Conservation (phyloP, 2,329 filamentous ascomycete species). For the Calonectria honghensis region DNA sequence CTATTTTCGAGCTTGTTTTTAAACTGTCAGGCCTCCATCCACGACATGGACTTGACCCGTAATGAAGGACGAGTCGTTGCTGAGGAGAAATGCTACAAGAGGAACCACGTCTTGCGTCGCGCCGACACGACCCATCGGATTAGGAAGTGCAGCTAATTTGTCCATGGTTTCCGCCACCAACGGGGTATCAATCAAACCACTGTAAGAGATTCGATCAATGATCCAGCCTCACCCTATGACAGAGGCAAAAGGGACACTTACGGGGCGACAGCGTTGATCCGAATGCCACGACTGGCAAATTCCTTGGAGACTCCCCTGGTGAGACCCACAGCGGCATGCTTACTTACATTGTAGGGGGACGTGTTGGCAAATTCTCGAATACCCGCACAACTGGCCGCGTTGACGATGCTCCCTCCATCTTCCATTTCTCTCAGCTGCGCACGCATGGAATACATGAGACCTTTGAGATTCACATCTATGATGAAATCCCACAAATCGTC, state of each 20-base stretch:
- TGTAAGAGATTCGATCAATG: too few relatives aligned
- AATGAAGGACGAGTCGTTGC: background rate
- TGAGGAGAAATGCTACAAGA: background rate
- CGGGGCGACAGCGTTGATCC: background rate
- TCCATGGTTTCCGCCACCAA: too few relatives aligned
- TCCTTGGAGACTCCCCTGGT: background rate
- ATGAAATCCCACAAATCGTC: background rate
- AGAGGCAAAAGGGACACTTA: too few relatives aligned
- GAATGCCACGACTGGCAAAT: background rate
- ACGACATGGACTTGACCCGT: background rate
- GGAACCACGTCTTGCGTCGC: background rate
- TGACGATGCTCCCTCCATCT: background rate
- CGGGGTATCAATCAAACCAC: too few relatives aligned
- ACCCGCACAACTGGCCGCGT: background rate
- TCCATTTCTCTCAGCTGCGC: background rate
- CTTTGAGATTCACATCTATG: background rate
- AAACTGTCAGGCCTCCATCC: background rate
- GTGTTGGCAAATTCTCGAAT: background rate
- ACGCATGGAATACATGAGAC: background rate
- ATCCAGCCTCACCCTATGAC: too few relatives aligned
- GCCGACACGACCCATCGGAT: too few relatives aligned
- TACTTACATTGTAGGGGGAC: background rate
- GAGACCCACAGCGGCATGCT: background rate
- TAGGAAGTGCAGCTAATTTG: too few relatives aligned
- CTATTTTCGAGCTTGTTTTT: background rate